phyloP scores from a whole-genome alignment of 208 protist species.

The Sergeia podlipaevii region DNA sequence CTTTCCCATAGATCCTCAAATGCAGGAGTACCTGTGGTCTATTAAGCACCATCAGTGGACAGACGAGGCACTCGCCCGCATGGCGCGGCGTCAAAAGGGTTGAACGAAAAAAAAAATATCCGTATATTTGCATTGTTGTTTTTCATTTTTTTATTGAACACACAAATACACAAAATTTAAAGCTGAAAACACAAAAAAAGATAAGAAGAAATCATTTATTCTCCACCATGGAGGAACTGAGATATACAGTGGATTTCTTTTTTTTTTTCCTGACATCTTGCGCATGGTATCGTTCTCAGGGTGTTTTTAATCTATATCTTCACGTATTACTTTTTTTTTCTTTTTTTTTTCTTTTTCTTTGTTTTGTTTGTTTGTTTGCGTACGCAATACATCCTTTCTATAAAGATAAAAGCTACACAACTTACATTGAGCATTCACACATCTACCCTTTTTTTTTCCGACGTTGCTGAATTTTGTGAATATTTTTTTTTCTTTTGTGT shows the following conservation, averaged over 20 bases:
- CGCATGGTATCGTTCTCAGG: slow-evolving; percentile 4
- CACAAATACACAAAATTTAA: not conserved
- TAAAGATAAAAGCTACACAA: no score
- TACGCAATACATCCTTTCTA: not conserved
- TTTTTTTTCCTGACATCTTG: slow-evolving; percentile 4
- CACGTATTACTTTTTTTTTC: slow-evolving; percentile 6
- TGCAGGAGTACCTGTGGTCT: slow-evolving; percentile 58
- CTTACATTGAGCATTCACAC: no score
- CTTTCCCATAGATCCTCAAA: slow-evolving; percentile 26
- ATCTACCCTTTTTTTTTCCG: slow-evolving; percentile 11
- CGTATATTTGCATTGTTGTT: not conserved
- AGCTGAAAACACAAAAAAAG: slow-evolving; percentile 3
- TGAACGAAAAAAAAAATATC: slow-evolving; percentile 5
- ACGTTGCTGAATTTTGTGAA: not conserved
- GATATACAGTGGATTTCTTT: slow-evolving; percentile 5
- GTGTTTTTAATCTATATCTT: slow-evolving; percentile 8
- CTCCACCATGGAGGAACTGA: not conserved
- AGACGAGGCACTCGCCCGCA: slow-evolving; percentile 23
- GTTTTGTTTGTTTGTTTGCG: not conserved
- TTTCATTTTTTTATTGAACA: no score
- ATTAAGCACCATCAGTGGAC: slow-evolving; percentile 37
- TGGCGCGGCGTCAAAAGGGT: slow-evolving; percentile 21
- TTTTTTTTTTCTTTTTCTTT: slow-evolving; percentile 23
- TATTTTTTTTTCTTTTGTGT: slow-evolving; percentile 9
- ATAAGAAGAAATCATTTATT: slow-evolving; percentile 6